Evolutionary conservation across 225 moss, liverwort and hornwort species (phyloP).

Genomic region (Rhytidiadelphus loreus): DNA sequence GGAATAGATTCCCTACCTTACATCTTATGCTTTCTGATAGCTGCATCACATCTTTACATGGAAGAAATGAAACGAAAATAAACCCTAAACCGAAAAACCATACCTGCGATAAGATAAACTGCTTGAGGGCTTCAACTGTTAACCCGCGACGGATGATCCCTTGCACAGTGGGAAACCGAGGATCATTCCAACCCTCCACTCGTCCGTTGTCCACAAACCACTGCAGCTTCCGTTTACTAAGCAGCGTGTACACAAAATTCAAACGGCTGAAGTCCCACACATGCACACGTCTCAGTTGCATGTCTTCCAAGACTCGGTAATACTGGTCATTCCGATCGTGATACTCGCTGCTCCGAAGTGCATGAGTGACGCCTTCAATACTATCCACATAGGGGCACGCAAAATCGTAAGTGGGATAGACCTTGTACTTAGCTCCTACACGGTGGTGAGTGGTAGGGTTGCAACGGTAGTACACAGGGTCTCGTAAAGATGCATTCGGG

Average conservation of each 20-base stretch:
- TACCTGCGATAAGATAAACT: slow-evolving; percentile 77
- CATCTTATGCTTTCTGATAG: neutral
- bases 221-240: slow-evolving; percentile 89
- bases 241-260: slow-evolving; percentile 82
- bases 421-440: slow-evolving; percentile 74
- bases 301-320: slow-evolving; percentile 67
- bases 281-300: slow-evolving; percentile 61
- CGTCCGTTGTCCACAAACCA: slow-evolving; percentile 72
- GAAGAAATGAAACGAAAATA: neutral
- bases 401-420: slow-evolving; percentile 91
- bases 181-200: slow-evolving; percentile 92
- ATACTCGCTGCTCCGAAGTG: slow-evolving; percentile 79
- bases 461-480: slow-evolving; percentile 91
- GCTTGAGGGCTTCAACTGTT: slow-evolving; percentile 65
- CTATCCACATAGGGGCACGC: slow-evolving; percentile 91
- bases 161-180: slow-evolving; percentile 77
- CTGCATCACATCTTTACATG: neutral
- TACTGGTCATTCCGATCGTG: slow-evolving; percentile 92
- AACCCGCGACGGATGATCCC: slow-evolving; percentile 62
- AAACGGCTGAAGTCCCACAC: slow-evolving; percentile 90
- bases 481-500: slow-evolving; percentile 71
- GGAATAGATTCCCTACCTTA: neutral
- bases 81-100: neutral
- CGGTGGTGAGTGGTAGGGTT: slow-evolving; percentile 78
- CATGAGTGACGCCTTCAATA: slow-evolving; percentile 82